Conservation (phyloP, 2,329 filamentous ascomycete genomes). For the Cordyceps tenuipes region DNA sequence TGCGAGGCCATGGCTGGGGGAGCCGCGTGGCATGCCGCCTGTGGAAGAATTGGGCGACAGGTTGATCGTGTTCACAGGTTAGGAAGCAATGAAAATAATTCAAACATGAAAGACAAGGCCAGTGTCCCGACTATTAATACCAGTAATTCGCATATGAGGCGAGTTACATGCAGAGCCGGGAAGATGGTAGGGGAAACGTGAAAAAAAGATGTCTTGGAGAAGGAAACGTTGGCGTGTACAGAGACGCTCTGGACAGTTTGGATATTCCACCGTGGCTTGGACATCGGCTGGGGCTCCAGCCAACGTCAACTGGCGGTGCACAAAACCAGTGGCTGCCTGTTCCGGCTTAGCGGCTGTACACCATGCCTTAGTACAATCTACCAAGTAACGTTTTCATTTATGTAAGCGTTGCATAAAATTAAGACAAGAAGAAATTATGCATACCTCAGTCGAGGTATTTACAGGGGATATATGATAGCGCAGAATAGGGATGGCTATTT, state of each 20-base stretch:
- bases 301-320: not conserved
- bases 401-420: not conserved
- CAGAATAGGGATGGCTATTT: not conserved
- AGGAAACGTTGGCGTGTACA: not conserved
- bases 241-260: constrained; percentile 1
- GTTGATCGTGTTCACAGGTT: not conserved
- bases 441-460: constrained; percentile 5
- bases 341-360: constrained; percentile 1
- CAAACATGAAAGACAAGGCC: not conserved
- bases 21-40: constrained; percentile 4
- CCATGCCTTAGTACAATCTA: not conserved
- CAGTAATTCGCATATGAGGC: not conserved
- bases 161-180: not conserved
- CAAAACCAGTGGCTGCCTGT: not conserved
- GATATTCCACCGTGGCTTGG: constrained; percentile 15
- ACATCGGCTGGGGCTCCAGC: not conserved
- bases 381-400: not conserved
- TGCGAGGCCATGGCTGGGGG: constrained; percentile 8
- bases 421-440: constrained; percentile 1
- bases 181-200: not conserved
- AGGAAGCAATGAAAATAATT: not conserved
- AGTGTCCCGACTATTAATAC: not conserved
- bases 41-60: not conserved
- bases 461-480: constrained; percentile 4
- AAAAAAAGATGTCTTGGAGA: not conserved